Evolutionary conservation across 352 stramenopile species (phyloP).

Genomic region (Blastocystis sp.): DNA sequence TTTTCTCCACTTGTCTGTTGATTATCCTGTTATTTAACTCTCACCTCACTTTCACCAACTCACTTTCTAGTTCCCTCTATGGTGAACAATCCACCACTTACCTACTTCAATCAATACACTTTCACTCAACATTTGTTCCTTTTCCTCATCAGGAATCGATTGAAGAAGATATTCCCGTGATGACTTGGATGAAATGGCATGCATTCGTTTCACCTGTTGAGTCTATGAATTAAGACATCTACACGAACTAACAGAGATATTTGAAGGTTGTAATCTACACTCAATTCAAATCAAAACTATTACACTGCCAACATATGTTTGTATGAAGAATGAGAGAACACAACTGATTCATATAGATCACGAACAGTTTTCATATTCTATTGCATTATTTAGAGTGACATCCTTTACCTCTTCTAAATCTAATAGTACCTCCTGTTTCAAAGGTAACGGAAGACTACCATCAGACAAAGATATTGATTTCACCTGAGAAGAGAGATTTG

Average conservation of each 20-base stretch:
- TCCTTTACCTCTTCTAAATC: constrained; percentile 16
- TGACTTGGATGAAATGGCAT: neutral
- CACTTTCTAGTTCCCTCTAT: constrained; percentile 27
- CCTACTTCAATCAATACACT: constrained; percentile 41
- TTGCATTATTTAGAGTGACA: neutral
- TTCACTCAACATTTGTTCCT: neutral
- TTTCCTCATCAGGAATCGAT: neutral
- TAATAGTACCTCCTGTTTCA: neutral
- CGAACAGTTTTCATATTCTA: neutral
- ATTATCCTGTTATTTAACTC: neutral
- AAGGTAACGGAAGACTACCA: neutral
- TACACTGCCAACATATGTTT: neutral
- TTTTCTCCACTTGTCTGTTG: constrained; percentile 24
- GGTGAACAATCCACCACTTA: neutral
- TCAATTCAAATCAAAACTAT: neutral
- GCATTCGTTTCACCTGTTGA: neutral
- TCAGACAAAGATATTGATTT: neutral
- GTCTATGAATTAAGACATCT: neutral
- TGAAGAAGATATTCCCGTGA: neutral
- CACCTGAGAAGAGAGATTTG: neutral
- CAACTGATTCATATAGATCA: neutral
- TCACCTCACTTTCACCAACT: constrained; percentile 14
- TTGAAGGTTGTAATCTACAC: neutral
- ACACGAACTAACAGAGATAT: neutral
- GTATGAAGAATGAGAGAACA: neutral